Evolutionary conservation across 2,329 filamentous ascomycete genomes (phyloP), one percentile per base, ranked within the genome.

Genomic region (Ceratocystis huliohia): DNA sequence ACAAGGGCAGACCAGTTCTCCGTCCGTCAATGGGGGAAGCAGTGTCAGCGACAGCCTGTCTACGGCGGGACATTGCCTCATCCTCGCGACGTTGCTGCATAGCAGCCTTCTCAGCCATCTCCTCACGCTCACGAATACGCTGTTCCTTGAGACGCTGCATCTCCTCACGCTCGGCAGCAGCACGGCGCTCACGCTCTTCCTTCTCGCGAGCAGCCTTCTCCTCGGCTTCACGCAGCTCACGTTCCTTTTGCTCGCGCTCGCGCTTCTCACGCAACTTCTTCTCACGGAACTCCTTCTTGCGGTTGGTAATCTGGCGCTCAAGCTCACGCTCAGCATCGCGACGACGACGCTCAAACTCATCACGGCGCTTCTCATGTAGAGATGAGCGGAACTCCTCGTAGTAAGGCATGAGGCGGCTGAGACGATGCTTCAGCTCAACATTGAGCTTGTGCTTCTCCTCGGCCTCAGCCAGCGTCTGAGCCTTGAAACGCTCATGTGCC

Each of bases 311-410:
- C 79, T 95, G 91, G 77, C 88, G 88, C 80, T 97, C 89, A 67
- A 97, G 84, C 75, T 99, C 94, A 70, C 88, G 86, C 81, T 97
- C 91, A 41, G 94, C 94, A 73, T 90, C 87, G 75, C 88, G 91
- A 74, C 89, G 89, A 70, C 92, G 89, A 80, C 89, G 93, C 82
- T 97, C 94, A 71, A 97, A 99, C 77, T 97, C 91, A 72, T 96
- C 89, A 74, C 91, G 90, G 72, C 93, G 89, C 74, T 91, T 88
- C 76, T 94, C 88, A 69, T 89, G 89, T 65, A 99, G 85, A 61
- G 87, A 86, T 70, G 87, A 81, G 73, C 89, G 86, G 84, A 96
- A 97, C 8, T 79, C 78, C 75, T 94, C 91, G 78, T 96, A 99
- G 65, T 82, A 77, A n/a, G 87, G 83, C 70, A 97, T 88, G 65